These are phyloP conservation scores for Betula pendula DNA, from an alignment of 306 rosid species.

Conservation along the genomic window DNA sequence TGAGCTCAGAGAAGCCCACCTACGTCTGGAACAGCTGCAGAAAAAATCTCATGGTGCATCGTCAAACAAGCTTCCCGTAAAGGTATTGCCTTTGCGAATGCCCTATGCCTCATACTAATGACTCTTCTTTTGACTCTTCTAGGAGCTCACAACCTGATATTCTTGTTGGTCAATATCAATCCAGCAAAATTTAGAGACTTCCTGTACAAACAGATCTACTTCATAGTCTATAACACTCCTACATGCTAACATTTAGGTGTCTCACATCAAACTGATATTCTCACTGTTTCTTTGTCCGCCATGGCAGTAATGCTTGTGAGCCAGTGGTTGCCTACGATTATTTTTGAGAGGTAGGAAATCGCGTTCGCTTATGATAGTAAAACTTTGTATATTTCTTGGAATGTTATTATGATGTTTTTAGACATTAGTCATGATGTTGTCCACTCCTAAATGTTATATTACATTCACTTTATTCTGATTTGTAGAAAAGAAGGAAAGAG, in stretches of 20 bases:
- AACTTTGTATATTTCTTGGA: slow-evolving; percentile 9
- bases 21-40: slow-evolving; percentile 61
- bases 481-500: neutral
- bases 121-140: slow-evolving; percentile 44
- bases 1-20: slow-evolving; percentile 69
- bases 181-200: slow-evolving; percentile 19
- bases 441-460: neutral
- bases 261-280: neutral
- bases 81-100: slow-evolving; percentile 54
- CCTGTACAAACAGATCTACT: slow-evolving; percentile 15
- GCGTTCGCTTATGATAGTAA: neutral
- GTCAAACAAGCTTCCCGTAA: slow-evolving; percentile 38
- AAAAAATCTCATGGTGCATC: slow-evolving; percentile 52
- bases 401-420: slow-evolving; percentile 11
- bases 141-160: slow-evolving; percentile 32
- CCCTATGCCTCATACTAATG: slow-evolving; percentile 30
- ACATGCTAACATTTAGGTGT: neutral
- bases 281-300: neutral
- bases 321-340: neutral
- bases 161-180: slow-evolving; percentile 22
- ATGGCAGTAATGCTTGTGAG: slow-evolving; percentile 1
- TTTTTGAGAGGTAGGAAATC: slow-evolving; percentile 5
- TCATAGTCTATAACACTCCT: slow-evolving; percentile 12
- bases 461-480: neutral
- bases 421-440: slow-evolving; percentile 18